phyloP scores from a whole-genome alignment of 2,329 filamentous ascomycete genomes.

The Sordariomycetes sp. region DNA sequence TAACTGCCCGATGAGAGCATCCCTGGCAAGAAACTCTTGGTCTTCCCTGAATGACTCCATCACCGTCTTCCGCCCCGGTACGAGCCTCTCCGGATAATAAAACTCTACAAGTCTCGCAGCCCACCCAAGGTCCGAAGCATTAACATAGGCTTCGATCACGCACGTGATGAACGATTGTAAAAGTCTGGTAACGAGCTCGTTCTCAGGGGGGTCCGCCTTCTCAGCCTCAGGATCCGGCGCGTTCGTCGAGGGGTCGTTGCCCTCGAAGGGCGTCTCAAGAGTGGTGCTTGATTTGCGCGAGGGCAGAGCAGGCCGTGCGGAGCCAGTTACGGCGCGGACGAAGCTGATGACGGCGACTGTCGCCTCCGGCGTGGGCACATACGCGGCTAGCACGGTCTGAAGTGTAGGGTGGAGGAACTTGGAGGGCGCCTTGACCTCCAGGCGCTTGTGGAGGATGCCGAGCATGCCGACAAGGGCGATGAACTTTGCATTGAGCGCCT shows the following conservation, averaged over 20 bases:
- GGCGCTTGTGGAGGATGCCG: constrained; percentile 59
- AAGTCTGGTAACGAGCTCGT: constrained; percentile 50
- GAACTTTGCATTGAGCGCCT: constrained; percentile 38
- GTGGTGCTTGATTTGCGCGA: constrained; percentile 46
- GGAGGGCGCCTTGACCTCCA: constrained; percentile 69
- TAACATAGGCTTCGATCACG: constrained; percentile 63
- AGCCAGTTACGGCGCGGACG: constrained; percentile 56
- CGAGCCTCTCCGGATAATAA: constrained; percentile 51
- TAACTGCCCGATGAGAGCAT: constrained; percentile 61
- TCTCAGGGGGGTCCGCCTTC: constrained; percentile 43
- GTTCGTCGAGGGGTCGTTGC: constrained; percentile 38
- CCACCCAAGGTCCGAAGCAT: constrained; percentile 49
- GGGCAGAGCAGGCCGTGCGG: constrained; percentile 53
- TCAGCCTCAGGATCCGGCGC: constrained; percentile 52
- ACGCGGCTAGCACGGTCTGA: constrained; percentile 58
- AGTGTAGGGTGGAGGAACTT: constrained; percentile 70
- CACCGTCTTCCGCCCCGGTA: constrained; percentile 51
- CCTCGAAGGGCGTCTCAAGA: constrained; percentile 41
- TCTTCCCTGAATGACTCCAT: constrained; percentile 56
- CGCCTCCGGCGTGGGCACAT: constrained; percentile 54
- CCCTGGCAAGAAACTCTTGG: constrained; percentile 46
- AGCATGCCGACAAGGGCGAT: constrained; percentile 62
- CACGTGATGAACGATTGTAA: constrained; percentile 72
- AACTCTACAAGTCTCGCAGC: constrained; percentile 57
- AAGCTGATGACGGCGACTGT: constrained; percentile 62